Conservation (phyloP, 1,284 basidiomycete species). For the Fomitopsis pinicola region DNA sequence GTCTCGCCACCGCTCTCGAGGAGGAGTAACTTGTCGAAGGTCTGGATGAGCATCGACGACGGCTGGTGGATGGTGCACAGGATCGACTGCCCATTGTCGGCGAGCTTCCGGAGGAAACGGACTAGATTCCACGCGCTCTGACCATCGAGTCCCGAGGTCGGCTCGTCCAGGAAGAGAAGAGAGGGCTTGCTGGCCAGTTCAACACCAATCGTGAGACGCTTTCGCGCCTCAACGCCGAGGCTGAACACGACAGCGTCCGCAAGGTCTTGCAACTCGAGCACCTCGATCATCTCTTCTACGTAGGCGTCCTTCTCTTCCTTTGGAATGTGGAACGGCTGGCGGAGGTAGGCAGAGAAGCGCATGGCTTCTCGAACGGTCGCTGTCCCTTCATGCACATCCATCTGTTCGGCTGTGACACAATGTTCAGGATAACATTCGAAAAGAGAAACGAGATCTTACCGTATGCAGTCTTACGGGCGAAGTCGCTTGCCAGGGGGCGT, state of each 20-base stretch:
- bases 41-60: constrained; percentile 59
- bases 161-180: constrained; percentile 66
- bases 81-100: constrained; percentile 84
- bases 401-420: constrained; percentile 69
- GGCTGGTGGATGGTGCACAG: constrained; percentile 78
- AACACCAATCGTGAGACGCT: constrained; percentile 86
- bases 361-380: constrained; percentile 88
- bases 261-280: constrained; percentile 63
- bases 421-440: constrained; percentile 22
- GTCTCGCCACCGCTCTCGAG: constrained; percentile 64
- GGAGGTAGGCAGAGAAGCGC: constrained; percentile 84
- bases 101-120: constrained; percentile 80
- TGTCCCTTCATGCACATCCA: constrained; percentile 86
- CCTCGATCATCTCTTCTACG: constrained; percentile 71
- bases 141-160: constrained; percentile 58
- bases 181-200: constrained; percentile 84
- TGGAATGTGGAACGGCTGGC: constrained; percentile 75
- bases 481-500: constrained; percentile 67
- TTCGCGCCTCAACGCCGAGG: constrained; percentile 75
- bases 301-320: constrained; percentile 81
- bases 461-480: constrained; percentile 78
- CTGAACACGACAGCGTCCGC: constrained; percentile 61
- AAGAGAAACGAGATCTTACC: constrained; percentile 34
- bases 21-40: constrained; percentile 72
- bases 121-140: constrained; percentile 85